Conservation (phyloP, 2,329 filamentous ascomycete genomes). For the Colletotrichum brevisporum region DNA sequence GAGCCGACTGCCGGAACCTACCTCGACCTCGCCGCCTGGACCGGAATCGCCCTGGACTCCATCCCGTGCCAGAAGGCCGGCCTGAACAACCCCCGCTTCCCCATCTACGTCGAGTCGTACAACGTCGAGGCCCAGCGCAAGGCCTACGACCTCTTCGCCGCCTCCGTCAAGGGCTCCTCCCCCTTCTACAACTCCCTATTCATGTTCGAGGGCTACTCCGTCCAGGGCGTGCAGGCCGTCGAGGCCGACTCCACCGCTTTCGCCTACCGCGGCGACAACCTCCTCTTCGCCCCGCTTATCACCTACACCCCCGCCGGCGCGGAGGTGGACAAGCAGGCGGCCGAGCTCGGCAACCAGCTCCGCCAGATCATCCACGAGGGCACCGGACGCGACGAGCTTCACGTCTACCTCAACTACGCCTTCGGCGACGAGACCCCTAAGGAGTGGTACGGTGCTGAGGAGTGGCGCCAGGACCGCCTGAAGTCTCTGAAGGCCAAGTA, state of each 20-base stretch:
- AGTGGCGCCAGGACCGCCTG: slow-evolving; percentile 63
- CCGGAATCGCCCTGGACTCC: slow-evolving; percentile 53
- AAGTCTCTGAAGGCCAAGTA: slow-evolving; percentile 62
- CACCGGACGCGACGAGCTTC: slow-evolving; percentile 50
- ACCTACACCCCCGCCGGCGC: slow-evolving; percentile 51
- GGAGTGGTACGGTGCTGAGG: slow-evolving; percentile 63
- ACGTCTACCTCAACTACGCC: slow-evolving; percentile 67
- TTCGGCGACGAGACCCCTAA: slow-evolving; percentile 59
- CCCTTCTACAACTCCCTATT: slow-evolving; percentile 57
- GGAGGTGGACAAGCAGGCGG: slow-evolving; percentile 51
- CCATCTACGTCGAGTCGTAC: slow-evolving; percentile 59
- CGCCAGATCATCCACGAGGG: slow-evolving; percentile 54
- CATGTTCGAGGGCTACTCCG: slow-evolving; percentile 70
- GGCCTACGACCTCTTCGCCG: slow-evolving; percentile 52
- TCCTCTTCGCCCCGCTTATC: slow-evolving; percentile 57
- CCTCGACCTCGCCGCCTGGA: slow-evolving; percentile 60
- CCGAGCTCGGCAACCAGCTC: slow-evolving; percentile 53
- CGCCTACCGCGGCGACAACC: slow-evolving; percentile 59
- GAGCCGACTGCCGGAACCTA: slow-evolving; percentile 56
- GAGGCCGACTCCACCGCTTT: slow-evolving; percentile 57
- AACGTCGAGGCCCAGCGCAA: slow-evolving; percentile 48
- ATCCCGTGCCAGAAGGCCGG: slow-evolving; percentile 59
- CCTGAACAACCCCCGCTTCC: slow-evolving; percentile 57
- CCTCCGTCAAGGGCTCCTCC: slow-evolving; percentile 42
- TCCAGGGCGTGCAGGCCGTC: slow-evolving; percentile 57